These are phyloP conservation scores for Heterotrichella gracilis DNA, from an alignment of 352 stramenopile species.

Conservation along the genomic window DNA sequence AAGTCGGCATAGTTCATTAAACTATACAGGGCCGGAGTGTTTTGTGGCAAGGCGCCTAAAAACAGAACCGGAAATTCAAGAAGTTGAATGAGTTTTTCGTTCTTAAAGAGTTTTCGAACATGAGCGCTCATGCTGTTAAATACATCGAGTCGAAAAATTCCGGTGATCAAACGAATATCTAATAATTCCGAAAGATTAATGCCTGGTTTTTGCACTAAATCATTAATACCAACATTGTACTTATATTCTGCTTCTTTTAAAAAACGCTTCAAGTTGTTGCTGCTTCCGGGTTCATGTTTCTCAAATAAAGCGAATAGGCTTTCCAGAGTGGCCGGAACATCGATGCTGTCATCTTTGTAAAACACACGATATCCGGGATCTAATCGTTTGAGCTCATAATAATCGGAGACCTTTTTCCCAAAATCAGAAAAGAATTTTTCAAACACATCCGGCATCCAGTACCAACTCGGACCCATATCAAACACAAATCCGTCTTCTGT, in stretches of 20 bases:
- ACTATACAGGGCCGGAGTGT: constrained; percentile 16
- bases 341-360: not conserved
- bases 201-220: constrained; percentile 19
- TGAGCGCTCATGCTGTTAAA: constrained; percentile 16
- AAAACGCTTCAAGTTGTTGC: constrained; percentile 4
- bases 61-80: constrained; percentile 19
- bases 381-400: constrained; percentile 15
- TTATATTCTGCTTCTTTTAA: constrained; percentile 17
- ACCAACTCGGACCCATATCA: constrained; percentile 18
- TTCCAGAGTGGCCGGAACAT: constrained; percentile 15
- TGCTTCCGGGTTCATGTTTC: not conserved
- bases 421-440: constrained; percentile 16
- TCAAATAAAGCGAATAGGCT: constrained; percentile 13
- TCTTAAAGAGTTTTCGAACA: constrained; percentile 14
- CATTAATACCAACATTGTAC: constrained; percentile 17
- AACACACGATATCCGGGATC: constrained; percentile 17
- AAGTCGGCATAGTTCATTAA: constrained; percentile 18
- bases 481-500: constrained; percentile 17
- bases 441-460: constrained; percentile 20
- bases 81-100: not conserved
- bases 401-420: constrained; percentile 15
- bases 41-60: constrained; percentile 14
- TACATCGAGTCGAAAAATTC: constrained; percentile 14
- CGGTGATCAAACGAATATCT: not conserved
- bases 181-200: constrained; percentile 14